Evolutionary conservation across 2,329 filamentous ascomycete genomes (phyloP).

Genomic region (Trichoderma simmonsii): DNA sequence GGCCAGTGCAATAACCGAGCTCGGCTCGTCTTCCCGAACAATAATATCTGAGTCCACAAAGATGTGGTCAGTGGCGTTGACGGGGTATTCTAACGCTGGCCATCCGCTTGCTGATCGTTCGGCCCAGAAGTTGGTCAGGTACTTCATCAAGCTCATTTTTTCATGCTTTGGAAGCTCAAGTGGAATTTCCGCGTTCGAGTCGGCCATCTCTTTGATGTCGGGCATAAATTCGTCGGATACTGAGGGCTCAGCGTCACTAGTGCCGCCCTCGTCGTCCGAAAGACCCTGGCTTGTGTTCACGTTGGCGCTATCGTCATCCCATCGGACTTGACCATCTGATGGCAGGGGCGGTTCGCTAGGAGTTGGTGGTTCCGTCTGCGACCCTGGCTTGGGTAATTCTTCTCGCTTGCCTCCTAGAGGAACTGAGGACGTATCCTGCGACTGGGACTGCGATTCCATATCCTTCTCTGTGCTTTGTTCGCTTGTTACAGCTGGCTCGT

Average conservation of each 20-base stretch:
- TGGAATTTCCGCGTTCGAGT: slow-evolving; percentile 59
- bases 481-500: slow-evolving; percentile 67
- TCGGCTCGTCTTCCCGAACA: slow-evolving; percentile 94
- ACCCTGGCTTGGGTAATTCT: slow-evolving; percentile 25
- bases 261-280: slow-evolving; percentile 64
- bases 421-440: slow-evolving; percentile 24
- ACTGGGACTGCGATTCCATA: slow-evolving; percentile 14
- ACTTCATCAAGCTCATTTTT: slow-evolving; percentile 89
- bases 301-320: slow-evolving; percentile 30
- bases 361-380: slow-evolving; percentile 20
- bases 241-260: slow-evolving; percentile 70
- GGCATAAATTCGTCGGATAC: slow-evolving; percentile 66
- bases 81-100: slow-evolving; percentile 87
- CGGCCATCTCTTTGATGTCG: slow-evolving; percentile 59
- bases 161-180: slow-evolving; percentile 87
- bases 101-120: slow-evolving; percentile 95
- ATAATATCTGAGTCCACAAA: slow-evolving; percentile 97
- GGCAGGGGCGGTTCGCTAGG: slow-evolving; percentile 26
- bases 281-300: slow-evolving; percentile 50
- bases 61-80: slow-evolving; percentile 85
- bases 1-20: slow-evolving; percentile 90
- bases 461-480: slow-evolving; percentile 29
- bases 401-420: slow-evolving; percentile 29
- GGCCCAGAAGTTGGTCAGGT: slow-evolving; percentile 97
- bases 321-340: slow-evolving; percentile 26